These are phyloP conservation scores for Aspergillus amoenus DNA, from an alignment of 2,329 filamentous ascomycete genomes.

Conservation along the genomic window DNA sequence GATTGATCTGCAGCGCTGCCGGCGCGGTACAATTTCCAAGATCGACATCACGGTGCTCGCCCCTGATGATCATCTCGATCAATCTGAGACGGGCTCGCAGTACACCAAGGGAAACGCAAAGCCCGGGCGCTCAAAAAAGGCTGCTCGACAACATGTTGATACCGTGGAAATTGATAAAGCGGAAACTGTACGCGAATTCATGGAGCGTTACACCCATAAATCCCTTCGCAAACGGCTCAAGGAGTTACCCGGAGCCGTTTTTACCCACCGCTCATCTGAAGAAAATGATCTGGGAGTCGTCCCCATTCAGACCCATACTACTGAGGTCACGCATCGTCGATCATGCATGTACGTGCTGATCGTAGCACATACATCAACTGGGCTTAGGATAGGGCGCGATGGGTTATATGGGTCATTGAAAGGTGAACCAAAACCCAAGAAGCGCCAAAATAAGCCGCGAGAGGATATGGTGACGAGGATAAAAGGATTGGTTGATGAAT, in stretches of 20 bases:
- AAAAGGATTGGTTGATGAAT: slow-evolving; percentile 42
- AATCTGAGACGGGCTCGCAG: background rate
- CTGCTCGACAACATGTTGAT: background rate
- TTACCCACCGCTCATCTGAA: background rate
- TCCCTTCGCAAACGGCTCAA: slow-evolving; percentile 19
- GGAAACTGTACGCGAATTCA: slow-evolving; percentile 24
- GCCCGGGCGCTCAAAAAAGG: background rate
- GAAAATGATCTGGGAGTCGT: slow-evolving; percentile 8
- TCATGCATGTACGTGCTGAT: slow-evolving; percentile 55
- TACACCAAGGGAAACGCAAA: background rate
- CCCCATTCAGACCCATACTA: slow-evolving; percentile 30
- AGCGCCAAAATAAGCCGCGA: background rate
- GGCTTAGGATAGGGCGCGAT: slow-evolving; percentile 53
- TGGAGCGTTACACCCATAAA: slow-evolving; percentile 21
- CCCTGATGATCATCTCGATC: slow-evolving; percentile 24
- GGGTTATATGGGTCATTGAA: slow-evolving; percentile 43
- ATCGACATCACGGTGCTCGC: slow-evolving; percentile 43
- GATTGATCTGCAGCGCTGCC: slow-evolving; percentile 31
- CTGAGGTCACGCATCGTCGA: slow-evolving; percentile 45
- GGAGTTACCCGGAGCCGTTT: slow-evolving; percentile 17
- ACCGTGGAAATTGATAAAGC: background rate
- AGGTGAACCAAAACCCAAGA: background rate
- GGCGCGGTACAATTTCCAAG: slow-evolving; percentile 31
- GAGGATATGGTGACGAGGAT: slow-evolving; percentile 23
- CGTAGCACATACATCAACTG: slow-evolving; percentile 51